Evolutionary conservation across 2,329 filamentous ascomycete species (phyloP).

Genomic region (Nannizzia gypsea): DNA sequence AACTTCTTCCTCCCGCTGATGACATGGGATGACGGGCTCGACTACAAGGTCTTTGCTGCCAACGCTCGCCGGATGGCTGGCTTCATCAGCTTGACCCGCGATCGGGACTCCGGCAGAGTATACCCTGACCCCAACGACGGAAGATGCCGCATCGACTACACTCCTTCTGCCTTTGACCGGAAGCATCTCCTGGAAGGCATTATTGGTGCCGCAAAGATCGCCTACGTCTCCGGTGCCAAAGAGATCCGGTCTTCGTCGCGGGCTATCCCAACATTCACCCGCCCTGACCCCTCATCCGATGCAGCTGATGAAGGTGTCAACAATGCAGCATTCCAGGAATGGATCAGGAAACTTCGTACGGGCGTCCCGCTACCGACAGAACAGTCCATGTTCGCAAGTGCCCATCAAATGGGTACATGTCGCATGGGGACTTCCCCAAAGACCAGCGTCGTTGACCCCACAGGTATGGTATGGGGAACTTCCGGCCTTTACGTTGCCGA

Average conservation of each 20-base stretch:
- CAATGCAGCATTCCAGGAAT: slow-evolving; percentile 42
- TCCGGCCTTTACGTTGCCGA: slow-evolving; percentile 38
- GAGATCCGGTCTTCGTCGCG: slow-evolving; percentile 61
- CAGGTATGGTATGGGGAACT: slow-evolving; percentile 37
- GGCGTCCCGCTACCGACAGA: slow-evolving; percentile 39
- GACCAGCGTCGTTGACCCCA: slow-evolving; percentile 34
- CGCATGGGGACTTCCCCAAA: slow-evolving; percentile 35
- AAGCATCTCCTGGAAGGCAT: slow-evolving; percentile 60
- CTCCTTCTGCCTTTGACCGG: slow-evolving; percentile 58
- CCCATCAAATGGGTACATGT: slow-evolving; percentile 43
- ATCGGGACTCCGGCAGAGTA: slow-evolving; percentile 63
- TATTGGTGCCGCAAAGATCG: slow-evolving; percentile 60
- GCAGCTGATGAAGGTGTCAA: slow-evolving; percentile 38
- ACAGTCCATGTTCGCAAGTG: slow-evolving; percentile 32
- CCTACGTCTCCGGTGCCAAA: slow-evolving; percentile 64
- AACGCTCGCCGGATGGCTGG: slow-evolving; percentile 57
- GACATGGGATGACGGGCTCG: slow-evolving; percentile 55
- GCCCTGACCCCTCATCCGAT: slow-evolving; percentile 21
- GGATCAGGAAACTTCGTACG: slow-evolving; percentile 40
- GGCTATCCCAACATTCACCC: slow-evolving; percentile 53
- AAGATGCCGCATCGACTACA: slow-evolving; percentile 56
- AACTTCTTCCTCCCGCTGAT: slow-evolving; percentile 50
- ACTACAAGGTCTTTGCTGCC: slow-evolving; percentile 60
- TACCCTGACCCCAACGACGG: slow-evolving; percentile 60
- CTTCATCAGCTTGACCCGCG: slow-evolving; percentile 63